Evolutionary conservation across 805 yeast species (phyloP).

Genomic region (Sugiyamaella marilandica): DNA sequence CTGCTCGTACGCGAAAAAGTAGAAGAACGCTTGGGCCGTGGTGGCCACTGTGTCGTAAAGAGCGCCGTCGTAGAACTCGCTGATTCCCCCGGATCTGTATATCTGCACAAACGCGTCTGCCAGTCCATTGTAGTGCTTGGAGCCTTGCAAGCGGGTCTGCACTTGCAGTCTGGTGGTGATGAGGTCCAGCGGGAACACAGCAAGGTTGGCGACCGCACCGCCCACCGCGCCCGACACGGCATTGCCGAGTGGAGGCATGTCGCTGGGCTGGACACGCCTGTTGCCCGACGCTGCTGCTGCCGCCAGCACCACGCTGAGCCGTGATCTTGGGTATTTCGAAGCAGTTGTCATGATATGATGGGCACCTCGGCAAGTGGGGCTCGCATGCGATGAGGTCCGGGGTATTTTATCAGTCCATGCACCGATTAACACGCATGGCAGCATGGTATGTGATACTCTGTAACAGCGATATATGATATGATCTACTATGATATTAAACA

Average conservation of each 20-base stretch:
- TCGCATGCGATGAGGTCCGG: background rate
- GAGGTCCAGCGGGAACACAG: slow-evolving; percentile 31
- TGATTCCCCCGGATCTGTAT: slow-evolving; percentile 64
- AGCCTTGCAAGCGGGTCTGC: slow-evolving; percentile 20
- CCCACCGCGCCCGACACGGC: slow-evolving; percentile 33
- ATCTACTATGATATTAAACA: too few species aligned
- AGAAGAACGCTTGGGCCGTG: slow-evolving; percentile 30
- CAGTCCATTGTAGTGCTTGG: slow-evolving; percentile 52
- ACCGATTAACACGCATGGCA: too few species aligned
- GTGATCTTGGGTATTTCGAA: background rate
- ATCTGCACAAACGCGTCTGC: slow-evolving; percentile 69
- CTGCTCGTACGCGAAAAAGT: slow-evolving; percentile 31
- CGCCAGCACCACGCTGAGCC: background rate
- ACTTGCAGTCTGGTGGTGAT: slow-evolving; percentile 32
- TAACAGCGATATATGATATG: too few species aligned
- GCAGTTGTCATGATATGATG: background rate
- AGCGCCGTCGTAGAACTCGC: slow-evolving; percentile 74
- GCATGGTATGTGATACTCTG: too few species aligned
- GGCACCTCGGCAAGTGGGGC: background rate
- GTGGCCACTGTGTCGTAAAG: slow-evolving; percentile 40
- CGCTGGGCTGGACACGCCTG: slow-evolving; percentile 19
- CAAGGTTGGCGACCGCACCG: slow-evolving; percentile 29
- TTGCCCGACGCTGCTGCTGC: slow-evolving; percentile 1
- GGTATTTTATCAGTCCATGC: too few species aligned
- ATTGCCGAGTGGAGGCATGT: slow-evolving; percentile 27